Evolutionary conservation across 2,329 filamentous ascomycete species (phyloP), one percentile per base, ranked within the genome.

Genomic region (Lachnellula arida): DNA sequence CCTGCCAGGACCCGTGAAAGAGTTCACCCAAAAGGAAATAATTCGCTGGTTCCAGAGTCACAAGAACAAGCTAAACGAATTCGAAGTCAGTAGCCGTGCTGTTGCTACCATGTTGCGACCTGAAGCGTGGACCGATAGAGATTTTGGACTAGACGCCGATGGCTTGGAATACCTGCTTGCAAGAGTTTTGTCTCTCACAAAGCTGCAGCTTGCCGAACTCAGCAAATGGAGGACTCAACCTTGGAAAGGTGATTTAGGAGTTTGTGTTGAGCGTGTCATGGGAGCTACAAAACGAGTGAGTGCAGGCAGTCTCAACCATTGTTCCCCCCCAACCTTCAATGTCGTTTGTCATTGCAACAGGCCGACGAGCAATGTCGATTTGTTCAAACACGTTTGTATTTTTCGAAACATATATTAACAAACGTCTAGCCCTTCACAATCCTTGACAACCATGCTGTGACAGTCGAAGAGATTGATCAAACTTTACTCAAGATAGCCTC

Each of bases 91-190:
- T 64, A 75, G 78, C 1, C 74, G 81, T 1, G 86, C 88, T 2
- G 73, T 96, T 1, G 75, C 96, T 0, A 92, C 88, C 1, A 85
- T 86, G 2, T 72, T 97, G 0, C 79, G 95, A 0, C 90, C 91
- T 0, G 86, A 91, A 60, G 85, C 80, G 61, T 79, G 91, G 52
- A 85, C 84, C 2, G 91, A 96, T 67, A 81, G 90, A 28, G 88
- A 93, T 2, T 96, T 92, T 68, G 80, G 78, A 39, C 76, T 96
- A 1, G 82, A 89, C 65, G 75, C 81, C 32, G 68, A 73, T 8
- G 77, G 75, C 0, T 75, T 96, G 0, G 81, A 85, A 54, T 82
- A 79, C 51, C 80, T 89, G n/a, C 77, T 96, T 15, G 81, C 79
- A 3, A 81, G 85, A 34, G 81, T 82, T 19, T 76, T 93, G n/a